Percentiles rank a stretch among this genome's conserved stretches.
phyloP scores from a whole-genome alignment of 2,329 filamentous ascomycete genomes.

The Blumeriella jaapii region DNA sequence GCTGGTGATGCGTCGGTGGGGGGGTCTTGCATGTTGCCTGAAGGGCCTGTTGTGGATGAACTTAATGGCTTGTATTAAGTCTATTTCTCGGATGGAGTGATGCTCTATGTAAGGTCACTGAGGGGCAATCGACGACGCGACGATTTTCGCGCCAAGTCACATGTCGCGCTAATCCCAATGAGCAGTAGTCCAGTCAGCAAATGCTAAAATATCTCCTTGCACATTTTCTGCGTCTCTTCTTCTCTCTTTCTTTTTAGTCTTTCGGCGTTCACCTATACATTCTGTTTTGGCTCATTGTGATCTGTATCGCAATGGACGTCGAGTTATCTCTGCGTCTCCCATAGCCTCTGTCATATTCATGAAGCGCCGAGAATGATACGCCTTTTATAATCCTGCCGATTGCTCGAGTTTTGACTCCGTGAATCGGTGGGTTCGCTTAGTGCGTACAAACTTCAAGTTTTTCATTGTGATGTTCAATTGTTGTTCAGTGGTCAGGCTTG shows the following conservation, averaged over 20 bases:
- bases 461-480: no score
- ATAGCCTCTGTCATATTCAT: constrained; percentile 23
- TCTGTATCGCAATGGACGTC: constrained; percentile 14
- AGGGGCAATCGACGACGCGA: neutral
- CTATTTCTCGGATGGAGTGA: no score
- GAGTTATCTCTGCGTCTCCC: constrained; percentile 9
- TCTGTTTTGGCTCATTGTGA: constrained; percentile 21
- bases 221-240: constrained; percentile 4
- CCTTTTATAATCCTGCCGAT: constrained; percentile 26
- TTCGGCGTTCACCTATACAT: constrained; percentile 23
- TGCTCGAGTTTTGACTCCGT: constrained; percentile 20
- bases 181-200: neutral
- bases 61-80: no score
- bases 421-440: constrained; percentile 24
- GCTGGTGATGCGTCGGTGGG: neutral
- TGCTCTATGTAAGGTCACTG: no score
- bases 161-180: constrained; percentile 3
- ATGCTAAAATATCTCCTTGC: neutral
- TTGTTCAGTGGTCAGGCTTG: neutral
- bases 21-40: neutral
- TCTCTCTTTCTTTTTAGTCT: constrained; percentile 17
- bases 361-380: constrained; percentile 21
- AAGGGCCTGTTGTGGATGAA: neutral
- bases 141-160: constrained; percentile 1
- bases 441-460: constrained; percentile 23